A percentile compares a stretch with the other conserved stretches of the same genome.
phyloP scores from a whole-genome alignment of 352 stramenopile genomes.

The Aphanomyces euteiches region DNA sequence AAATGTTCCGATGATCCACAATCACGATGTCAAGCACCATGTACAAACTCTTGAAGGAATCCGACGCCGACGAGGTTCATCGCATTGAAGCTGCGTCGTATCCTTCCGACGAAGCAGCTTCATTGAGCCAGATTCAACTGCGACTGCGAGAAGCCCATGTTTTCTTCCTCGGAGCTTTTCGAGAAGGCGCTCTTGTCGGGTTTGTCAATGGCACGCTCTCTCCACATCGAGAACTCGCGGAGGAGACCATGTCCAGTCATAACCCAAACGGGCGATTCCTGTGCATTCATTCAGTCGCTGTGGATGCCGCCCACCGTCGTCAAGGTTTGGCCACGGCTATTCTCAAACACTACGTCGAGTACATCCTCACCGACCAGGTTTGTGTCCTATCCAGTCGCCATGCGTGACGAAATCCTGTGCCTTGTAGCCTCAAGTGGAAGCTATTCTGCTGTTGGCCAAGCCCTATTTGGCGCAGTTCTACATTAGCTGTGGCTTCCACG shows the following conservation, averaged over 20 bases:
- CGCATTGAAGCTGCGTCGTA: slow-evolving; percentile 66
- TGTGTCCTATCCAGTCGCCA: no score
- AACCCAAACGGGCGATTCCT: slow-evolving; percentile 65
- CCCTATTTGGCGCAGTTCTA: slow-evolving; percentile 83
- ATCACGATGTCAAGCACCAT: background rate
- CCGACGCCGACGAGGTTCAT: slow-evolving; percentile 11
- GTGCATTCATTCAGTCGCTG: slow-evolving; percentile 88
- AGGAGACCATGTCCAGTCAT: slow-evolving; percentile 77
- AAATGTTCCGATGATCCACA: no score
- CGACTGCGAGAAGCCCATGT: slow-evolving; percentile 71
- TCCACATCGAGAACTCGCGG: slow-evolving; percentile 47
- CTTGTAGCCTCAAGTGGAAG: slow-evolving; percentile 47
- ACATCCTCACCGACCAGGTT: slow-evolving; percentile 40
- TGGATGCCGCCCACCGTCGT: slow-evolving; percentile 59
- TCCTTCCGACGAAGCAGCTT: slow-evolving; percentile 82
- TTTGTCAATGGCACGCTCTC: slow-evolving; percentile 87
- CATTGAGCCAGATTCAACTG: slow-evolving; percentile 71
- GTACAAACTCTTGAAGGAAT: background rate
- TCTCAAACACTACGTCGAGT: slow-evolving; percentile 74
- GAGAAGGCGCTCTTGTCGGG: slow-evolving; percentile 53
- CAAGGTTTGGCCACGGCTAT: slow-evolving; percentile 71
- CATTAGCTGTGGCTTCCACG: slow-evolving; percentile 69
- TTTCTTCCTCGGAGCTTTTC: slow-evolving; percentile 58
- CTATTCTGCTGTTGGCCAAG: slow-evolving; percentile 82
- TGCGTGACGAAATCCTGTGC: no score